Evolutionary conservation across 768 basidiomycete species (phyloP), one percentile per base, ranked within the genome.

Genomic region (Podaxis pistillaris): DNA sequence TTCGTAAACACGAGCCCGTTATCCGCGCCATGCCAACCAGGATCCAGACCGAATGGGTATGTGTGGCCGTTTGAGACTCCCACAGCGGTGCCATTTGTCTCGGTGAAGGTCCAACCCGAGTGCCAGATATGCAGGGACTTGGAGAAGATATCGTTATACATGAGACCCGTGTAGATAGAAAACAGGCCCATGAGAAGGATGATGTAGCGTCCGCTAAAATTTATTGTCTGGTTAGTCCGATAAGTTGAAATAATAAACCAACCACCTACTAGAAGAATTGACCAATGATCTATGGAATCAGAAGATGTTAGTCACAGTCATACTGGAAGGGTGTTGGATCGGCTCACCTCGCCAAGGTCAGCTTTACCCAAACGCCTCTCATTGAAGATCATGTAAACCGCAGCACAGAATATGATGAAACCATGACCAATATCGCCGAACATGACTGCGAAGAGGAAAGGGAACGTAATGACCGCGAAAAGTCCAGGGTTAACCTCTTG

Each of bases 141-240:
- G 62, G 96, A 98, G 79, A 98, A 98, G 70, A 99, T 86, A 75
- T 99, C 97, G 84, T 99, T 99, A 81, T 99, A 99, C 73, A 99
- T 89, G 73, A 98, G 80, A 28, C 97, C 97, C 1, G 96, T 96
- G 78, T 94, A 99, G 68, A 97, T 84, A 28, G 96, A 96, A 76
- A 98, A 98, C 49, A 87, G 17, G n/a, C 97, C 97, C 97, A 99
- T 99, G 66, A 99, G 80, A 52, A 98, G 82, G 71, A 98, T 98
- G 73, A 98, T 98, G 76, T 99, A 99, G 60, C 97, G 94, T 65
- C 97, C 97, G 69, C 94, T 96, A 71, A 70, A 56, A 67, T 69
- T 24, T 61, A 33, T 33, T 54, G 64, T 65, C 53, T 62, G 51
- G 68, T 51, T 36, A 56, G 62, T 55, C 26, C 36, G 26, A 49